Conservation (phyloP, 345 rosid genomes). For the Acer saccharum region DNA sequence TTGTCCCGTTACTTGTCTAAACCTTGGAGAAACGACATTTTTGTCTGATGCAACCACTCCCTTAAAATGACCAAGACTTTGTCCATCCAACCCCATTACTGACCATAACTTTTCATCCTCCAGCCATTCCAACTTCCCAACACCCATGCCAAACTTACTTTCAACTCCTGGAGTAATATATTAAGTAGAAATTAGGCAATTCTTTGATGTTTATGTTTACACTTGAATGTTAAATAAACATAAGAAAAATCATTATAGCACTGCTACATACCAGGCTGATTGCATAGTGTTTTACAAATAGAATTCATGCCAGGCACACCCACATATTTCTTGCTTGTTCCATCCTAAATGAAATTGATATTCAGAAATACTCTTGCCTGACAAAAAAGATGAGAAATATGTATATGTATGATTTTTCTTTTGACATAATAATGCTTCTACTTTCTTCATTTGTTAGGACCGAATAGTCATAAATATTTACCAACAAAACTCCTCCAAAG, state of each 20-base stretch:
- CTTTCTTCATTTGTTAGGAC: neutral
- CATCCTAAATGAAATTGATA: constrained; percentile 47
- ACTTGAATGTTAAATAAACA: neutral
- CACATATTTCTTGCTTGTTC: constrained; percentile 57
- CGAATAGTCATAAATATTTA: neutral
- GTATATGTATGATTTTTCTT: neutral
- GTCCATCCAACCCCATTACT: constrained; percentile 60
- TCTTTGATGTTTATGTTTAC: neutral
- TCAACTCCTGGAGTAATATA: constrained; percentile 55
- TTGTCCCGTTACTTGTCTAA: constrained; percentile 55
- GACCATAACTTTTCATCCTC: constrained; percentile 62
- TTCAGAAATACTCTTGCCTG: constrained; percentile 6
- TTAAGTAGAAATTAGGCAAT: constrained; percentile 11
- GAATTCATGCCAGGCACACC: constrained; percentile 90
- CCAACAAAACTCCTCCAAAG: neutral
- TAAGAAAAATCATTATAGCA: neutral
- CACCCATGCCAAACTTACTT: constrained; percentile 61
- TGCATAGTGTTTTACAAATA: constrained; percentile 63
- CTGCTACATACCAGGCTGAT: constrained; percentile 50
- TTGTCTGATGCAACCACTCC: constrained; percentile 80
- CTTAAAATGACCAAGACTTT: constrained; percentile 55
- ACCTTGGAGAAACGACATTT: constrained; percentile 61
- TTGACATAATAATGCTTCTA: neutral
- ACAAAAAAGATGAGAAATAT: neutral
- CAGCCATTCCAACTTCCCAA: constrained; percentile 72